A percentile compares a stretch with the other conserved stretches of the same genome.
phyloP scores from a whole-genome alignment of 2,329 filamentous ascomycete genomes.

The Tolypocladium pustulatum region DNA sequence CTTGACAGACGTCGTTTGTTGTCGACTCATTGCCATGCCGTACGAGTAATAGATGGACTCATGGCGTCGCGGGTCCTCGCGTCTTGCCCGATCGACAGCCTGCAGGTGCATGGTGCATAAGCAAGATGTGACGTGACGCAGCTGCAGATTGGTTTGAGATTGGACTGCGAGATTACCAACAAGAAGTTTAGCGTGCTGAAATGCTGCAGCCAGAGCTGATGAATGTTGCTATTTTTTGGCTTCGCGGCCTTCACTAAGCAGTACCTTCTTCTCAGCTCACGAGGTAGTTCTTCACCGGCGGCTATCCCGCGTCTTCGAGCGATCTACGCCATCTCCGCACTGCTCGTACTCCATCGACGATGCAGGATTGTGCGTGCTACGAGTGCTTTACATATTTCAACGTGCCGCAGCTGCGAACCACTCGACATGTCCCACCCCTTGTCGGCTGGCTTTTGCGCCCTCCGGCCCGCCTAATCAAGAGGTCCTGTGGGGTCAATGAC shows the following conservation, averaged over 20 bases:
- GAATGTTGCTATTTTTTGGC: not conserved
- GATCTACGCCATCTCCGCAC: not conserved
- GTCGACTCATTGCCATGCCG: not conserved
- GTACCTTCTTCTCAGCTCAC: not conserved
- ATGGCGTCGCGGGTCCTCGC: not conserved
- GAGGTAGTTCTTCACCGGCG: too few species aligned
- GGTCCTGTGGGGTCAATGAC: not conserved
- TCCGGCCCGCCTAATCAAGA: not conserved
- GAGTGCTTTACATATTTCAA: not conserved
- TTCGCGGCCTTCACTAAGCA: not conserved
- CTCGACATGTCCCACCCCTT: not conserved
- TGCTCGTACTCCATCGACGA: too few species aligned
- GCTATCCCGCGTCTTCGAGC: not conserved
- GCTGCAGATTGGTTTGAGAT: conserved; percentile 4
- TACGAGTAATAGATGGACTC: not conserved
- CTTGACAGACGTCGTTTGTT: not conserved
- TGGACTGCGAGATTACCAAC: not conserved
- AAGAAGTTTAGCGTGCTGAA: not conserved
- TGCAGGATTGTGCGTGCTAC: not conserved
- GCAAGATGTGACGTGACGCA: conserved; percentile 7
- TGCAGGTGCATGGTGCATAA: conserved; percentile 4
- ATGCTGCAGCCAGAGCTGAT: not conserved
- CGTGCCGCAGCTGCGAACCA: not conserved
- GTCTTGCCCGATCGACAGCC: conserved; percentile 1
- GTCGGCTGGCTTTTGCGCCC: conserved; percentile 10